Percentiles rank a stretch among this genome's conserved stretches.
phyloP scores from a whole-genome alignment of 2,329 filamentous ascomycete species.

The Hypoxylon sp. region DNA sequence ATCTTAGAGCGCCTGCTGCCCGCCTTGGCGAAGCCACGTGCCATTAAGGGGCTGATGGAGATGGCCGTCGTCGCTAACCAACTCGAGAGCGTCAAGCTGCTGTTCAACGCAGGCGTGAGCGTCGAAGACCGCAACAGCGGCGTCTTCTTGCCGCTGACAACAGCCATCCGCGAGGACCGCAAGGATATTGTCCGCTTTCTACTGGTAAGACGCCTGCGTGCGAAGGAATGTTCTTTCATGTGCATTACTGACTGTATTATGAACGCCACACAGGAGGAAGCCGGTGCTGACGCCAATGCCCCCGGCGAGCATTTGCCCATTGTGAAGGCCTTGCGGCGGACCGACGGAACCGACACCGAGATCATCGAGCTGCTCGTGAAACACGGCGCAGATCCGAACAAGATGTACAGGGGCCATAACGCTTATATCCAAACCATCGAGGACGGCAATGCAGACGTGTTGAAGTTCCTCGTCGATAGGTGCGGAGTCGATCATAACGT shows the following conservation, averaged over 20 bases:
- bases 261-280: conserved; percentile 53
- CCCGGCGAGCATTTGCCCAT: conserved; percentile 76
- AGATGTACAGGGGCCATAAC: conserved; percentile 72
- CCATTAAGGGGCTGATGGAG: conserved; percentile 72
- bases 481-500: conserved; percentile 60
- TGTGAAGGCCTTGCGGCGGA: conserved; percentile 71
- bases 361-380: conserved; percentile 69
- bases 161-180: conserved; percentile 69
- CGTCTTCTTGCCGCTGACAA: conserved; percentile 74
- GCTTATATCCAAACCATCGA: conserved; percentile 71
- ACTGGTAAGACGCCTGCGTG: conserved; percentile 46
- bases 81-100: conserved; percentile 71
- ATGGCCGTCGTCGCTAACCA: conserved; percentile 72
- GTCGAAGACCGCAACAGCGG: conserved; percentile 77
- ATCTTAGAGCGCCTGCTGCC: conserved; percentile 67
- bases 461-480: conserved; percentile 60
- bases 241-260: not conserved
- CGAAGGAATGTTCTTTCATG: no score
- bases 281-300: conserved; percentile 69
- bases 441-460: conserved; percentile 64
- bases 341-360: conserved; percentile 62
- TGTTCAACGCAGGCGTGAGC: conserved; percentile 69
- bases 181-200: conserved; percentile 68
- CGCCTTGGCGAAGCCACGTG: conserved; percentile 63
- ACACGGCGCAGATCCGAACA: conserved; percentile 72